Percentiles rank a stretch among this genome's conserved stretches.
Evolutionary conservation across 176 grass and related monocot species (phyloP).

Genomic region (Triticum monococcum): DNA sequence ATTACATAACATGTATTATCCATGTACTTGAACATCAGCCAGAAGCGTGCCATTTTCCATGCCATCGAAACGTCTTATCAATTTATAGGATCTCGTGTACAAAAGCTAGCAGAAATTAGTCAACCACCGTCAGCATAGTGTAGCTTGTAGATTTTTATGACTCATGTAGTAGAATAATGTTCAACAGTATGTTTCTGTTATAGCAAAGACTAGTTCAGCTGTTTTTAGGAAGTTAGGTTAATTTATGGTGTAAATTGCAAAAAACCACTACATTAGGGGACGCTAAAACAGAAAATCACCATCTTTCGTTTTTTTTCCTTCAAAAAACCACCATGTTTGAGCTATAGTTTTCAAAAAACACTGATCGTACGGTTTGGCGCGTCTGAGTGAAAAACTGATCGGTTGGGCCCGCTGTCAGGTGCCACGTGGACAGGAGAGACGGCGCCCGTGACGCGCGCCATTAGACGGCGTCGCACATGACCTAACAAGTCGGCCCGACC

Average conservation of each 20-base stretch:
- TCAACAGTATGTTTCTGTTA: neutral
- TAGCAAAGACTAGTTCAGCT: conserved; percentile 3
- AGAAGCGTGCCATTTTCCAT: neutral
- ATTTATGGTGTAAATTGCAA: neutral
- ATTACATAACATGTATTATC: neutral
- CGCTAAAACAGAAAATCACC: too few species aligned
- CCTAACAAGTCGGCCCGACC: too few species aligned
- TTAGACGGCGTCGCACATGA: too few species aligned
- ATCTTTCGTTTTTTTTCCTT: too few species aligned
- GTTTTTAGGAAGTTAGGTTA: neutral
- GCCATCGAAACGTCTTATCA: neutral
- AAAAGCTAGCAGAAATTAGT: neutral
- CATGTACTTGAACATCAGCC: neutral
- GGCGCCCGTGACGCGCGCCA: too few species aligned
- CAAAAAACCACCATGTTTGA: too few species aligned
- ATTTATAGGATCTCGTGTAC: neutral
- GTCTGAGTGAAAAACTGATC: too few species aligned
- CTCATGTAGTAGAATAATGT: neutral
- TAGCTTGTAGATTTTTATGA: neutral
- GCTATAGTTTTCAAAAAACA: too few species aligned
- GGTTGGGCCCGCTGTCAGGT: too few species aligned
- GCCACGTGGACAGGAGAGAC: too few species aligned
- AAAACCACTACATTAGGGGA: too few species aligned
- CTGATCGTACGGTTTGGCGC: too few species aligned
- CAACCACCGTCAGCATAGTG: neutral